Percentiles rank a stretch among this genome's conserved stretches.
phyloP scores from a whole-genome alignment of 495 filamentous ascomycete species.

The Aspergillus ellipticus region DNA sequence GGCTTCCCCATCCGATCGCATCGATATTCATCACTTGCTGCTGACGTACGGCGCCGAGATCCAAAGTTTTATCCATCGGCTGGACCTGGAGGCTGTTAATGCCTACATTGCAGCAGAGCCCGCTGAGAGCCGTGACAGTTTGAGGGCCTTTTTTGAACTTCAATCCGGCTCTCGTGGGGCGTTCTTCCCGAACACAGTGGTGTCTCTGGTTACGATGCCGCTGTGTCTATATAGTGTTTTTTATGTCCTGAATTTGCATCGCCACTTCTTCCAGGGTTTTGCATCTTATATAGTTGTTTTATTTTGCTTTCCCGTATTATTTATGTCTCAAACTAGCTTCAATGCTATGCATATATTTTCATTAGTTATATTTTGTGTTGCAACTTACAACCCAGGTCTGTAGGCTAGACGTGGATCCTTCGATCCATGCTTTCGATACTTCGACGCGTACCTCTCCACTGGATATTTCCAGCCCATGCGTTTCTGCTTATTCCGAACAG shows the following conservation, averaged over 20 bases:
- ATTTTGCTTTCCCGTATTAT: too few species aligned
- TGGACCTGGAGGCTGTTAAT: not conserved
- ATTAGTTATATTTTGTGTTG: not conserved
- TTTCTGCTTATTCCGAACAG: not conserved
- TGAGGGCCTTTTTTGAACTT: not conserved
- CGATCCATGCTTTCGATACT: not conserved
- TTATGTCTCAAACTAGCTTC: too few species aligned
- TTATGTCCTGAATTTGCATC: too few species aligned
- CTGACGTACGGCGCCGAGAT: not conserved
- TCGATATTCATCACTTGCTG: not conserved
- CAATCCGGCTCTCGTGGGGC: too few species aligned
- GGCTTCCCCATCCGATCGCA: not conserved
- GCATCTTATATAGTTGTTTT: too few species aligned
- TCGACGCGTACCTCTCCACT: not conserved
- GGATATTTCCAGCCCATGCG: not conserved
- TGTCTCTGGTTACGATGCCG: too few species aligned
- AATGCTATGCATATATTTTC: too few species aligned
- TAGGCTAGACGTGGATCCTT: not conserved
- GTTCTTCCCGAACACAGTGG: too few species aligned
- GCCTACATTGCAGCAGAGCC: not conserved
- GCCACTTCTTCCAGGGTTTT: too few species aligned
- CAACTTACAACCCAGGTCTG: not conserved
- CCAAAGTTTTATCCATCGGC: not conserved
- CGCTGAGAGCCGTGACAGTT: not conserved
- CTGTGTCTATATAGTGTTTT: too few species aligned